Evolutionary conservation across 2,329 filamentous ascomycete species (phyloP), one percentile per base, ranked within the genome.

Genomic region (Colletotrichum sp.): DNA sequence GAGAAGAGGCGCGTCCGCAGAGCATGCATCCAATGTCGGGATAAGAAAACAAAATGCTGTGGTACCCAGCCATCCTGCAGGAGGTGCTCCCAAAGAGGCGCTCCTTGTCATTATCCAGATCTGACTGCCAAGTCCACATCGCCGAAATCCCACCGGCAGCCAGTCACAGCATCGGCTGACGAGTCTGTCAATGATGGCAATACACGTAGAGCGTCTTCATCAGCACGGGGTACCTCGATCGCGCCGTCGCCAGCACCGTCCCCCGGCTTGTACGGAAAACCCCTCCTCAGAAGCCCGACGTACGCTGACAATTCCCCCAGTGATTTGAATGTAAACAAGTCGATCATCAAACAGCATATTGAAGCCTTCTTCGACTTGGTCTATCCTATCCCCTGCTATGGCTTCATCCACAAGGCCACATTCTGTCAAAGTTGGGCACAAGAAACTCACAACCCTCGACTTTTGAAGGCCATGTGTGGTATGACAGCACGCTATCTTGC

Each of bases 391-490:
- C 70, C 74, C 2, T 76, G 74, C 25, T 70, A 76, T 13, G 70
- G 70, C 22, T 76, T 76, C 8, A 43, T 76, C 7, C 74, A 76
- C 15, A 73, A 69, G n/a, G 74, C 74, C n/a, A 76, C 74, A 8
- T 73, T 76, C 13, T 70, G 71, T 6, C 70, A 67, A 22, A 70
- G 70, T 13, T 76, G 74, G 74, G 60, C 70, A 13, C 71, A 76
- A 6, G 70, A 60, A 30, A 66, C 66, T 0, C 55, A 66, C 34
- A 76, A 76, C 36, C 74, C 70, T 10, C 70, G 74, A 5, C 74
- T 76, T 0, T 27, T 76, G 27, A 69, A 61, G 30, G 66, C 74
- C 13, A 76, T 76, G n/a, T 76, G 74, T 48, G 74, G 70, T 10
- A 18, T 74, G 1, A 76, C 74, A 10, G 66, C 70, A 4, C 74